These are phyloP conservation scores for Cercospora sp. DNA, from an alignment of 2,329 filamentous ascomycete species.

Conservation along the genomic window DNA sequence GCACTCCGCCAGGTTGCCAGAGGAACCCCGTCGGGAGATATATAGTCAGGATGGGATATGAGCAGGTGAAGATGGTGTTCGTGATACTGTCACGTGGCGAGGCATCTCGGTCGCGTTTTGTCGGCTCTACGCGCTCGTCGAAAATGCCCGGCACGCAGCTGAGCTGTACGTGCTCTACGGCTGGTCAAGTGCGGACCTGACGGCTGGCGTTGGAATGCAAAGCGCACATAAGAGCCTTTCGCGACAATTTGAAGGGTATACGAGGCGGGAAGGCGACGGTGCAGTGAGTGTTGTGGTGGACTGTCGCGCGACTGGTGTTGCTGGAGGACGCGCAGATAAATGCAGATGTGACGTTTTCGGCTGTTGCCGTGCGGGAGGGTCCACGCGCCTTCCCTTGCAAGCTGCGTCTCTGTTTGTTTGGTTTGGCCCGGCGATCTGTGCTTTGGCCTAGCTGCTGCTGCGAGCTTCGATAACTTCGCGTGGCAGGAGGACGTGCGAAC, in stretches of 20 bases:
- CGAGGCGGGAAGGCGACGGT: not conserved
- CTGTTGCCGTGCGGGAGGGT: not conserved
- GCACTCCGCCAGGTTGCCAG: slow-evolving; percentile 11
- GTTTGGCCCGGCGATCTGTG: not conserved
- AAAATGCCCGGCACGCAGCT: not conserved
- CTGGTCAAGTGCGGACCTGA: not conserved
- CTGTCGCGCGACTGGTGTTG: not conserved
- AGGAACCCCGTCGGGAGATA: not conserved
- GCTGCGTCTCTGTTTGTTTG: not conserved
- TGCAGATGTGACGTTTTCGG: not conserved
- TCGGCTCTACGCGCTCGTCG: not conserved
- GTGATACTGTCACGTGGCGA: no score
- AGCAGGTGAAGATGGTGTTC: not conserved
- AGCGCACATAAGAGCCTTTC: not conserved
- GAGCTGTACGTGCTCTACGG: not conserved
- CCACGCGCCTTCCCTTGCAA: not conserved
- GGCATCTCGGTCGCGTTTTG: not conserved
- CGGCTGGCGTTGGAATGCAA: not conserved
- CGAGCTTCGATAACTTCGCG: not conserved
- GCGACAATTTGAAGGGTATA: not conserved
- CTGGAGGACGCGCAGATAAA: not conserved
- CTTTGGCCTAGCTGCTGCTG: not conserved
- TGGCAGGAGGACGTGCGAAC: slow-evolving; percentile 1
- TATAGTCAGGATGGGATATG: not conserved
- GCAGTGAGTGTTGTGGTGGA: not conserved